Evolutionary conservation across 202 grass and related monocot species (phyloP).

Genomic region (Brachypodium distachyon): DNA sequence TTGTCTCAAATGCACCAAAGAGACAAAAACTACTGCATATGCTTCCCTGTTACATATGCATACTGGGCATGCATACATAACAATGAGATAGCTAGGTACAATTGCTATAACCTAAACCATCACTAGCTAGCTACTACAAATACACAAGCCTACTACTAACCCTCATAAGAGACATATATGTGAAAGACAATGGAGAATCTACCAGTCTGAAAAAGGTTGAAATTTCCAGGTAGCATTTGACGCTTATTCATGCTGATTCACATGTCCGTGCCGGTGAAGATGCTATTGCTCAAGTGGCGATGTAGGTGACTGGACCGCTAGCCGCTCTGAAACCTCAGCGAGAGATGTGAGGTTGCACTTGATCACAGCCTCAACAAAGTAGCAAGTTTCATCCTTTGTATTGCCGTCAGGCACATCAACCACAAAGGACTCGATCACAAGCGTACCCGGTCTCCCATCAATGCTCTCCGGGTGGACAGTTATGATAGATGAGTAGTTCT

Average conservation of each 20-base stretch:
- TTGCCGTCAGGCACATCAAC: constrained; percentile 89
- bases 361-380: constrained; percentile 87
- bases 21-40: constrained; percentile 37
- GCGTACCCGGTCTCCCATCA: constrained; percentile 58
- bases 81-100: constrained; percentile 21
- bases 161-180: constrained; percentile 16
- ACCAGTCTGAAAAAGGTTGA: constrained; percentile 27
- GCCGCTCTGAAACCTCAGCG: constrained; percentile 52
- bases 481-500: constrained; percentile 97
- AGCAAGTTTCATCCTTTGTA: constrained; percentile 85
- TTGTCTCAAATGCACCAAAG: constrained; percentile 29
- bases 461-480: constrained; percentile 78
- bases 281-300: constrained; percentile 28
- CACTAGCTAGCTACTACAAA: constrained; percentile 25
- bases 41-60: constrained; percentile 23
- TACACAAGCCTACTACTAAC: constrained; percentile 35
- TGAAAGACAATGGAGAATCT: constrained; percentile 8
- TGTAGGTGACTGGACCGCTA: constrained; percentile 44
- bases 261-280: background rate
- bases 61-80: constrained; percentile 35
- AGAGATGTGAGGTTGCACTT: constrained; percentile 94
- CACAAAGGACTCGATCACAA: constrained; percentile 83
- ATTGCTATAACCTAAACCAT: constrained; percentile 30
- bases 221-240: constrained; percentile 23
- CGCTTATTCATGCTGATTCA: constrained; percentile 26